A percentile compares a stretch with the other conserved stretches of the same genome.
Conservation (phyloP, 192 early-diverging fungal genomes). For the Gonapodya prolifera region DNA sequence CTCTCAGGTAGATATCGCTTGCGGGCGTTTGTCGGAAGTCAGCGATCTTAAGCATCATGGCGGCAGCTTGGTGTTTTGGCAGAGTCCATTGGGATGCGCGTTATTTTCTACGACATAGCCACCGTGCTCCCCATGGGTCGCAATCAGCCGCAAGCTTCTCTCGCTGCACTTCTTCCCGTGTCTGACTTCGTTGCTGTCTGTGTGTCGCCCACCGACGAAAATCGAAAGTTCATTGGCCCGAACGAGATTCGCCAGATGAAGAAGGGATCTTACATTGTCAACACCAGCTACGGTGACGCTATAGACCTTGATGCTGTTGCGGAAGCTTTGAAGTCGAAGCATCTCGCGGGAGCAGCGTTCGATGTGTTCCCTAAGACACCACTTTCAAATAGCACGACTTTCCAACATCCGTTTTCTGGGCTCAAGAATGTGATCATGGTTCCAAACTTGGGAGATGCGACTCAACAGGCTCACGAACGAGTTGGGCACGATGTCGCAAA, state of each 20-base stretch:
- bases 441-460: constrained; percentile 27
- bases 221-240: constrained; percentile 27
- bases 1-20: constrained; percentile 19
- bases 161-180: constrained; percentile 24
- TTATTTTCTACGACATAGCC: constrained; percentile 33
- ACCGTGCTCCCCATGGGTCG: constrained; percentile 30
- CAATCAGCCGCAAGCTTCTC: constrained; percentile 13
- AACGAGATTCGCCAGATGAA: constrained; percentile 31
- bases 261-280: constrained; percentile 29
- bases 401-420: constrained; percentile 17
- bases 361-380: constrained; percentile 24
- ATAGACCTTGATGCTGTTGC: constrained; percentile 31
- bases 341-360: constrained; percentile 28
- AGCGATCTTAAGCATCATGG: background rate
- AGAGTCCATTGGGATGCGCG: constrained; percentile 26
- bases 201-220: constrained; percentile 21
- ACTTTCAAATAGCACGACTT: constrained; percentile 11
- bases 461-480: constrained; percentile 20
- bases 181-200: constrained; percentile 29
- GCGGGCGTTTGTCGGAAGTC: background rate
- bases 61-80: constrained; percentile 18
- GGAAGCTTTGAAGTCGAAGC: constrained; percentile 27
- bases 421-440: constrained; percentile 32
- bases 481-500: constrained; percentile 26
- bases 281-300: constrained; percentile 22